Percentiles rank a stretch among this genome's conserved stretches.
These are phyloP conservation scores for Corymbia calophylla DNA, from an alignment of 441 rosid genomes.

Conservation along the genomic window DNA sequence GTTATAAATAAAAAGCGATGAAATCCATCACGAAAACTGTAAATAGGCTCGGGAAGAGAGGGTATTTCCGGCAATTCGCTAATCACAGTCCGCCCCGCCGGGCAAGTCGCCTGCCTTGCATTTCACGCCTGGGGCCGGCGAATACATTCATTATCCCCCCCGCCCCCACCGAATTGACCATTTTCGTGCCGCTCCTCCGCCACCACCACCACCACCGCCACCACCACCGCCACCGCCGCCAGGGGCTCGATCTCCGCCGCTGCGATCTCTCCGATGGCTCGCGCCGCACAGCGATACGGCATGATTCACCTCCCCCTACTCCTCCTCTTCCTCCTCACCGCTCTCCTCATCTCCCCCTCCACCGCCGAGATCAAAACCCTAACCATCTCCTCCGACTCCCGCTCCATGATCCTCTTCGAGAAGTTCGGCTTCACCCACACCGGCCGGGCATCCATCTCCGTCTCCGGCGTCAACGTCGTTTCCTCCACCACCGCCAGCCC, in stretches of 20 bases:
- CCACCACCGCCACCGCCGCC: neutral
- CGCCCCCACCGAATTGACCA: neutral
- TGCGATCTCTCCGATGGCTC: neutral
- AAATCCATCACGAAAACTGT: neutral
- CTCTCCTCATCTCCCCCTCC: conserved; percentile 21
- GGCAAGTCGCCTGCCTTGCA: neutral
- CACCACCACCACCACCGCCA: neutral
- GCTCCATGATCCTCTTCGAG: conserved; percentile 91
- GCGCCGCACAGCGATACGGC: neutral
- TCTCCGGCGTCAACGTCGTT: conserved; percentile 62
- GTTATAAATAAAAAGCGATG: neutral
- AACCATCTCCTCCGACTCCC: conserved; percentile 51
- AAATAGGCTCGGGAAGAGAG: neutral
- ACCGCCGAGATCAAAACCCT: conserved; percentile 87
- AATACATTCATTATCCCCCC: neutral
- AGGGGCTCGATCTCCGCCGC: neutral
- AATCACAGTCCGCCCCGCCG: neutral
- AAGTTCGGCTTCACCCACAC: conserved; percentile 91
- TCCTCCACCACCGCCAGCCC: conserved; percentile 39
- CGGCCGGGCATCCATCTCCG: conserved; percentile 59
- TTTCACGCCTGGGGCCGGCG: neutral
- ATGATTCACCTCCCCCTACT: neutral
- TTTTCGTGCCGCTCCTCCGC: neutral
- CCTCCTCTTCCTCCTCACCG: conserved; percentile 20
- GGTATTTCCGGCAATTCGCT: neutral